These are phyloP conservation scores for Isoetes taiwanensis DNA, from an alignment of 75 land plant genomes.

Conservation along the genomic window DNA sequence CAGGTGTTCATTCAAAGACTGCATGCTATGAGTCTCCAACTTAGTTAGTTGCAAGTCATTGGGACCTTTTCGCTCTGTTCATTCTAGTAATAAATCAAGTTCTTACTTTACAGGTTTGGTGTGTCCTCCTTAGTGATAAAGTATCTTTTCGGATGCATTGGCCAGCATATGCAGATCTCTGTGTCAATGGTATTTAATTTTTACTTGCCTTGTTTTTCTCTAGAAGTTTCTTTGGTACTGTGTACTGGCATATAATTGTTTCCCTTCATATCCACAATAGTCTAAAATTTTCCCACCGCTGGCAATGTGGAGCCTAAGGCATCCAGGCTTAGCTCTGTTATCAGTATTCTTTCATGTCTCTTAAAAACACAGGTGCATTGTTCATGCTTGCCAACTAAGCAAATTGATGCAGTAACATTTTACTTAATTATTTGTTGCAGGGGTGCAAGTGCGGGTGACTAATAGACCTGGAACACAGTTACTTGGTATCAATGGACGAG, in stretches of 20 bases:
- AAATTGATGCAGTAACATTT: too few species aligned
- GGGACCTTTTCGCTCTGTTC: background rate
- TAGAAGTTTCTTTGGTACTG: background rate
- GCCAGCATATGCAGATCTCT: slow-evolving; percentile 79
- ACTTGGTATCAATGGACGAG: slow-evolving; percentile 89
- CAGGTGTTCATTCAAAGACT: slow-evolving; percentile 35
- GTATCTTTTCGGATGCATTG: slow-evolving; percentile 97
- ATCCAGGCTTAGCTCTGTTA: too few species aligned
- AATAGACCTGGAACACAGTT: slow-evolving; percentile 79
- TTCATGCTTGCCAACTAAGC: too few species aligned
- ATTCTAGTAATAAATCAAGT: too few species aligned
- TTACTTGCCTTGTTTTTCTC: background rate
- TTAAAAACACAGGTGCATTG: too few species aligned
- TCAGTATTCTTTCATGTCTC: too few species aligned
- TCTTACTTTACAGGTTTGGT: slow-evolving; percentile 88
- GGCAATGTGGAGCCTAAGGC: too few species aligned
- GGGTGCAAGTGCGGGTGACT: slow-evolving; percentile 53
- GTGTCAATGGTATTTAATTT: slow-evolving; percentile 64
- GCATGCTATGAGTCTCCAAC: background rate
- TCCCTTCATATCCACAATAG: too few species aligned
- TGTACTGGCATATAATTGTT: too few species aligned
- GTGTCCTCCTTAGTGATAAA: slow-evolving; percentile 89
- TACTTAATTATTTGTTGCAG: too few species aligned
- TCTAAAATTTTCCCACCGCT: too few species aligned
- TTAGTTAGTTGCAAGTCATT: background rate